phyloP scores from a whole-genome alignment of 2,329 filamentous ascomycete genomes.

The Talaromyces atroroseus region DNA sequence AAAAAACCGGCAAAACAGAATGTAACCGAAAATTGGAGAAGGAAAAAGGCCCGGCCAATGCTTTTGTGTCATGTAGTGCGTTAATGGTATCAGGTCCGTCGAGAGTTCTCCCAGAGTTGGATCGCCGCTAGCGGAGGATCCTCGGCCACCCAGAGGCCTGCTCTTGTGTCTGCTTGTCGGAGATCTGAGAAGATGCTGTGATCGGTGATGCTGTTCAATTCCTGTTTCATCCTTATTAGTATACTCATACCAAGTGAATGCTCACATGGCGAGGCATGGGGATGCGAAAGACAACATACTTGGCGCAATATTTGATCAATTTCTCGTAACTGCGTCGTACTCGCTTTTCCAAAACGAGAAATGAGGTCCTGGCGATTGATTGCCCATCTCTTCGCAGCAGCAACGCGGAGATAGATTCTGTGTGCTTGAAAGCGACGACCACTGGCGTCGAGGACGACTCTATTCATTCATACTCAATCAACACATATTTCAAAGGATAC shows the following conservation, averaged over 20 bases:
- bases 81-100: conserved; percentile 21
- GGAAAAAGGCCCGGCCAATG: background rate
- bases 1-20: background rate
- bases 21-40: background rate
- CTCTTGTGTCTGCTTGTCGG: conserved; percentile 49
- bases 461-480: conserved; percentile 22
- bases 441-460: conserved; percentile 56
- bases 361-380: conserved; percentile 49
- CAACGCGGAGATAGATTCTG: conserved; percentile 54
- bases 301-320: conserved; percentile 45
- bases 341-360: conserved; percentile 43
- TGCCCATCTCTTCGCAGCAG: conserved; percentile 55
- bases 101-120: conserved; percentile 39
- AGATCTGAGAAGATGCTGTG: conserved; percentile 52
- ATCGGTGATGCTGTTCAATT: conserved; percentile 54
- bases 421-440: conserved; percentile 58
- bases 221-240: conserved; percentile 33
- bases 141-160: conserved; percentile 58
- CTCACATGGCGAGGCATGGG: background rate
- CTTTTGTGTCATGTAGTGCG: background rate
- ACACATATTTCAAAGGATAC: conserved; percentile 14
- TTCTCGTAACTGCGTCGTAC: conserved; percentile 44
- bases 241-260: background rate
- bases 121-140: conserved; percentile 54
- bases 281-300: conserved; percentile 33